Evolutionary conservation across 192 early-diverging fungal genomes (phyloP).

Genomic region (Spizellomyces sp.): DNA sequence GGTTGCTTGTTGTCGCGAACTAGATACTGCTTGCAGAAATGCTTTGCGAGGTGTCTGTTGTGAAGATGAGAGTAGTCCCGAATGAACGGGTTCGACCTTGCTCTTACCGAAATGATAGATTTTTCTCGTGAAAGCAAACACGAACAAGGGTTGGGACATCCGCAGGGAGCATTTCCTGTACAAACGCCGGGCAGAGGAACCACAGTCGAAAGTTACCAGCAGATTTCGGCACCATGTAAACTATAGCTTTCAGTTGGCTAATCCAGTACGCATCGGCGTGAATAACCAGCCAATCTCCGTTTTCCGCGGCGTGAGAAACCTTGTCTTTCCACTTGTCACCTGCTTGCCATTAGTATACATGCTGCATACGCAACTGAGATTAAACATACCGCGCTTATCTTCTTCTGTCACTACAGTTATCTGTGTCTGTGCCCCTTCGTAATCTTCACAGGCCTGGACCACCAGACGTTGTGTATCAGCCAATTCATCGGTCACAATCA

Average conservation of each 20-base stretch:
- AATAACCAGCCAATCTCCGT: slow-evolving; percentile 28
- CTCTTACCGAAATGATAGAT: slow-evolving; percentile 1
- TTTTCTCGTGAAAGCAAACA: background rate
- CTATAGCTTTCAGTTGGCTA: background rate
- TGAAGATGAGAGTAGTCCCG: too few relatives aligned
- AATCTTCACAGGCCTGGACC: background rate
- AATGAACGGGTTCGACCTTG: too few relatives aligned
- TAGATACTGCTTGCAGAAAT: too few relatives aligned
- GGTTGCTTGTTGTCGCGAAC: background rate
- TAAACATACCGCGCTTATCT: slow-evolving; percentile 12
- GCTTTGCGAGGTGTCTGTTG: too few relatives aligned
- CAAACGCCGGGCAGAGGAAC: background rate
- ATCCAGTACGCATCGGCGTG: slow-evolving; percentile 12
- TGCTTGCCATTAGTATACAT: background rate
- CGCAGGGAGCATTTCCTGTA: background rate
- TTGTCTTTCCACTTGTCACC: too few relatives aligned
- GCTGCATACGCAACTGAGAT: background rate
- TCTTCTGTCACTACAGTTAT: slow-evolving; percentile 6
- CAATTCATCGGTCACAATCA: too few relatives aligned
- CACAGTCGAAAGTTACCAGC: background rate
- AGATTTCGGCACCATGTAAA: background rate
- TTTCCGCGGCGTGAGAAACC: background rate
- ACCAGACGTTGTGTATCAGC: background rate
- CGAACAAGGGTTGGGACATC: background rate
- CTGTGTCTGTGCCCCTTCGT: slow-evolving; percentile 6